These are phyloP conservation scores for Mycothermus thermophilus DNA, from an alignment of 495 filamentous ascomycete genomes.

Conservation along the genomic window DNA sequence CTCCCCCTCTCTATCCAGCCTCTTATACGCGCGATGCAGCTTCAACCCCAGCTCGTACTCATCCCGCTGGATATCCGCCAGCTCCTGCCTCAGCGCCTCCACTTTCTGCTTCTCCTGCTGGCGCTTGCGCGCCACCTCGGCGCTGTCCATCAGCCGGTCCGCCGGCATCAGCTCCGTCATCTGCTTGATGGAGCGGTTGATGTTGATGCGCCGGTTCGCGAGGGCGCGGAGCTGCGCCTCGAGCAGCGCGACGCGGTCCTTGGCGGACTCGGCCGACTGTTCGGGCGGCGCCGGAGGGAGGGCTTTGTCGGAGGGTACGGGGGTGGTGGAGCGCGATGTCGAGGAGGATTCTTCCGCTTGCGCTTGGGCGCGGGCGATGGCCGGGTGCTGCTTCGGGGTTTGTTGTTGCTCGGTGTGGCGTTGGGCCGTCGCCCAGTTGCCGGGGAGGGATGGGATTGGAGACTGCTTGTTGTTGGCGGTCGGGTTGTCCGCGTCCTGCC, in stretches of 20 bases:
- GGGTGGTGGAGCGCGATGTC: constrained; percentile 7
- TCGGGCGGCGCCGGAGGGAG: constrained; percentile 46
- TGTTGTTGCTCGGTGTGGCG: background rate
- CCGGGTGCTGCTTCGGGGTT: constrained; percentile 12
- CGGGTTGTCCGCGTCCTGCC: constrained; percentile 33
- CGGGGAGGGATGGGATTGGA: constrained; percentile 20
- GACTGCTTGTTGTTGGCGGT: constrained; percentile 18
- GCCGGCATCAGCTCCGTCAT: constrained; percentile 51
- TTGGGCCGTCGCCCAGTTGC: background rate
- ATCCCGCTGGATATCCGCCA: constrained; percentile 65
- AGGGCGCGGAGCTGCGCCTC: constrained; percentile 55
- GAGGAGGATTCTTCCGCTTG: constrained; percentile 12
- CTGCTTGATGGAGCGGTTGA: constrained; percentile 57
- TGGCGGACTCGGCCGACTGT: constrained; percentile 27
- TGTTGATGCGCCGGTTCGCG: constrained; percentile 50
- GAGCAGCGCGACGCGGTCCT: constrained; percentile 51
- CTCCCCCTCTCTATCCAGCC: constrained; percentile 46
- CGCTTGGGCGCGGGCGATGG: constrained; percentile 6
- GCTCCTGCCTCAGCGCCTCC: constrained; percentile 52
- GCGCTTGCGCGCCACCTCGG: constrained; percentile 33
- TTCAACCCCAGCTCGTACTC: constrained; percentile 79
- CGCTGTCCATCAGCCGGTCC: constrained; percentile 33
- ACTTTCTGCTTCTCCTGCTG: constrained; percentile 62
- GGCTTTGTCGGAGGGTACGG: constrained; percentile 36
- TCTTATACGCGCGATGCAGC: constrained; percentile 67